These are phyloP conservation scores for Verticillium albo-atrum DNA, from an alignment of 2,329 filamentous ascomycete genomes.

Conservation along the genomic window DNA sequence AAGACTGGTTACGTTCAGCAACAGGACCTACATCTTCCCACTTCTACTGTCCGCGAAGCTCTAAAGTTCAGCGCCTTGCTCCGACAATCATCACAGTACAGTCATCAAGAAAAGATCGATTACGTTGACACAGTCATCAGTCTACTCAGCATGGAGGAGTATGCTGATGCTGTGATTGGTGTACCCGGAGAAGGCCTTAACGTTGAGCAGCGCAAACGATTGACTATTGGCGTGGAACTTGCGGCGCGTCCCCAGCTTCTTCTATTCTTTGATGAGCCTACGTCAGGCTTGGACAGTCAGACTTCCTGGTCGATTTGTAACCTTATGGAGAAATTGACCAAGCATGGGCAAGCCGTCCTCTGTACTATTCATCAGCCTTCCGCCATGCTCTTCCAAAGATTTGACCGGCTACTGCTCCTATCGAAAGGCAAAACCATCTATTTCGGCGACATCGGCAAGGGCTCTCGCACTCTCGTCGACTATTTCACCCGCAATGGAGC, in stretches of 20 bases:
- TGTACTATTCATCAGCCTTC: slow-evolving; percentile 16
- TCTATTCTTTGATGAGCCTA: slow-evolving; percentile 74
- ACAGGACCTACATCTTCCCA: slow-evolving; percentile 65
- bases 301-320: slow-evolving; percentile 71
- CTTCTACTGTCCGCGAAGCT: slow-evolving; percentile 64
- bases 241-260: slow-evolving; percentile 70
- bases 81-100: slow-evolving; percentile 58
- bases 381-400: slow-evolving; percentile 11
- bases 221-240: slow-evolving; percentile 74
- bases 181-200: slow-evolving; percentile 55
- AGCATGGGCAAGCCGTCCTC: slow-evolving; percentile 38
- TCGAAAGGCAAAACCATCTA: slow-evolving; percentile 38
- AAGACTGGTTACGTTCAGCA: slow-evolving; percentile 71
- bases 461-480: slow-evolving; percentile 39
- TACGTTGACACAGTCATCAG: slow-evolving; percentile 25
- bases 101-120: slow-evolving; percentile 22
- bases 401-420: slow-evolving; percentile 10
- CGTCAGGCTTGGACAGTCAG: slow-evolving; percentile 70
- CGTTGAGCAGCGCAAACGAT: slow-evolving; percentile 43
- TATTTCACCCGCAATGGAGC: slow-evolving; percentile 50
- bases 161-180: slow-evolving; percentile 66
- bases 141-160: slow-evolving; percentile 46
- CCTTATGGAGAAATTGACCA: slow-evolving; percentile 61
- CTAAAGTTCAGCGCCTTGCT: slow-evolving; percentile 63
- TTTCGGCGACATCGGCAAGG: slow-evolving; percentile 47